A percentile compares a stretch with the other conserved stretches of the same genome.
phyloP scores from a whole-genome alignment of 2,329 filamentous ascomycete species.

The Fusarium sp. region DNA sequence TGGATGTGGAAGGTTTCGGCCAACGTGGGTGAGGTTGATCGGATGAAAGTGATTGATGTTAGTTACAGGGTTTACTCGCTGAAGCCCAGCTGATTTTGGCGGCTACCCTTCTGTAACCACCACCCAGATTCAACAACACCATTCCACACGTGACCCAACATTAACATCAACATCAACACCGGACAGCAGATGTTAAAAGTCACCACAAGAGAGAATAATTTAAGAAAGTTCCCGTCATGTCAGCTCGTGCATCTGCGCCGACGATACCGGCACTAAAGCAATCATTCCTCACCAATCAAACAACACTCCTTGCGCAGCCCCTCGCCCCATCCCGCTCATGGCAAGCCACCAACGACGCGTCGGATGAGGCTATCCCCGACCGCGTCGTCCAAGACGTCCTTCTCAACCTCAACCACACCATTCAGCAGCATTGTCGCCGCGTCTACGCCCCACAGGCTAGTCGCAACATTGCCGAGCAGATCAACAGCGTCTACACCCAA shows the following conservation, averaged over 20 bases:
- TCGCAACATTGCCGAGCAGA: constrained; percentile 80
- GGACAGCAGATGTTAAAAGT: not conserved
- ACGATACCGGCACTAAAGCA: constrained; percentile 76
- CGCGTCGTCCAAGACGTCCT: constrained; percentile 71
- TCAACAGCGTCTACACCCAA: constrained; percentile 74
- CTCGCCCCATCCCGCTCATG: constrained; percentile 70
- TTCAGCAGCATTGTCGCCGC: constrained; percentile 75
- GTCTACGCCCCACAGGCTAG: constrained; percentile 79
- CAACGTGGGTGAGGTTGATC: not conserved
- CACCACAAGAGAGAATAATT: not conserved
- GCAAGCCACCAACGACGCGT: constrained; percentile 62
- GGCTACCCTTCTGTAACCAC: not conserved
- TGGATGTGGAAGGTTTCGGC: too few relatives aligned
- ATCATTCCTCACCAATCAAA: constrained; percentile 74
- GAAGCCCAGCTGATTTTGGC: not conserved
- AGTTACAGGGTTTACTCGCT: not conserved
- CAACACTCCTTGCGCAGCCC: constrained; percentile 72
- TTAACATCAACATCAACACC: constrained; percentile 6
- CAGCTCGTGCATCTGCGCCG: constrained; percentile 54
- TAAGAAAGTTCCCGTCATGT: constrained; percentile 13
- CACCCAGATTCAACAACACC: not conserved
- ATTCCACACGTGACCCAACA: constrained; percentile 30
- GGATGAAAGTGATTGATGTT: not conserved
- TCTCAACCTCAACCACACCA: constrained; percentile 70
- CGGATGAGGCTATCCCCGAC: constrained; percentile 60